Percentiles rank a stretch among this genome's conserved stretches.
Conservation (phyloP, 352 stramenopile species). For the Phytophthora pini region DNA sequence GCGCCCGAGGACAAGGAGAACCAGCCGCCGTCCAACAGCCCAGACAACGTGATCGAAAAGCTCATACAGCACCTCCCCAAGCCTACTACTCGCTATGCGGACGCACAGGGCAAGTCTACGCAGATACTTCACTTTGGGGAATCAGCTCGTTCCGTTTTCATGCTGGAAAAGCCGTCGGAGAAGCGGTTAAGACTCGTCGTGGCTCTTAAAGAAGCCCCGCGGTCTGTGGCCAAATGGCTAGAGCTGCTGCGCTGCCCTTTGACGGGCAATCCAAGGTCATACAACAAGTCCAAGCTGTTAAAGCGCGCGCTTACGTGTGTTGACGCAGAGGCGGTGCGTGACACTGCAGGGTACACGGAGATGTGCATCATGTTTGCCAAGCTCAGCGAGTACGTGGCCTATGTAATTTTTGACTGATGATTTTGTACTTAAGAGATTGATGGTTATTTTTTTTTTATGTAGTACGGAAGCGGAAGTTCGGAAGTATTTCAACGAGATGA, state of each 20-base stretch:
- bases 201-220: conserved; percentile 55
- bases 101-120: conserved; percentile 9
- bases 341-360: conserved; percentile 53
- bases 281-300: conserved; percentile 52
- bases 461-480: conserved; percentile 56
- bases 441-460: conserved; percentile 1
- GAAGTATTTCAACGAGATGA: conserved; percentile 68
- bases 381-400: conserved; percentile 45
- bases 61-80: conserved; percentile 24
- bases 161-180: conserved; percentile 58
- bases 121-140: conserved; percentile 63
- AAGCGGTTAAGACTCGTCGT: conserved; percentile 51
- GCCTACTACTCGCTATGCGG: conserved; percentile 25
- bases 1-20: conserved; percentile 53
- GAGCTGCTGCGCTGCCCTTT: conserved; percentile 57
- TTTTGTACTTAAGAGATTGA: no score
- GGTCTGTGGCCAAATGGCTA: conserved; percentile 57
- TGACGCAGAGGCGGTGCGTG: conserved; percentile 34
- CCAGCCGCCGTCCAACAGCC: conserved; percentile 25
- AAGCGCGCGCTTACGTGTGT: conserved; percentile 53
- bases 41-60: conserved; percentile 4
- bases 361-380: conserved; percentile 71
- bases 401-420: not conserved
- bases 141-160: conserved; percentile 64
- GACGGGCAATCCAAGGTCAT: conserved; percentile 45